A percentile compares a stretch with the other conserved stretches of the same genome.
These are phyloP conservation scores for Andrographis paniculata DNA, from an alignment of 305 asterid genomes.

Conservation along the genomic window DNA sequence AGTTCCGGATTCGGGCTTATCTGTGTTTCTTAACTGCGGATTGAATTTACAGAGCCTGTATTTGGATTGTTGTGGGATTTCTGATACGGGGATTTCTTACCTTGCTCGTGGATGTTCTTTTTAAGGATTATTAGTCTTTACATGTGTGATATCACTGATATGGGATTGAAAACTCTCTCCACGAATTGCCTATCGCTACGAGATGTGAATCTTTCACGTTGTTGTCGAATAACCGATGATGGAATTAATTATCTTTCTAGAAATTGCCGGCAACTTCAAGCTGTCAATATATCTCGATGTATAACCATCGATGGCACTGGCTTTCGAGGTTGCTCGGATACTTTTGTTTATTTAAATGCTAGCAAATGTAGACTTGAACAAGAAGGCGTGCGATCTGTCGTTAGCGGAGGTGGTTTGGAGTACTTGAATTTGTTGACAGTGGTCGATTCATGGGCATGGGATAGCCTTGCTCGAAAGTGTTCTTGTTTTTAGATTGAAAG, in stretches of 20 bases:
- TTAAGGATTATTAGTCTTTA: slow-evolving; percentile 53
- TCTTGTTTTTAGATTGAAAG: slow-evolving; percentile 31
- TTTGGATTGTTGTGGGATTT: slow-evolving; percentile 55
- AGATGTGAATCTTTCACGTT: slow-evolving; percentile 55
- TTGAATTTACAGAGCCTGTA: slow-evolving; percentile 30
- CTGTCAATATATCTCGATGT: slow-evolving; percentile 51
- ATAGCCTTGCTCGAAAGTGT: slow-evolving; percentile 26
- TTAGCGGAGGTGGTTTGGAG: slow-evolving; percentile 77
- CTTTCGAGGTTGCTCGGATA: slow-evolving; percentile 48
- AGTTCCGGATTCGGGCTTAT: slow-evolving; percentile 52
- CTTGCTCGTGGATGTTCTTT: slow-evolving; percentile 51
- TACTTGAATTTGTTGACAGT: slow-evolving; percentile 45
- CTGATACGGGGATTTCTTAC: slow-evolving; percentile 42
- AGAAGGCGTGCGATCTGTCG: slow-evolving; percentile 41
- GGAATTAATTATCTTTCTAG: slow-evolving; percentile 41
- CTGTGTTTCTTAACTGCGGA: slow-evolving; percentile 33
- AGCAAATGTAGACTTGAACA: slow-evolving; percentile 51
- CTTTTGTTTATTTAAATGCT: slow-evolving; percentile 43
- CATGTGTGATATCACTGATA: slow-evolving; percentile 55
- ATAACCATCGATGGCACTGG: slow-evolving; percentile 45
- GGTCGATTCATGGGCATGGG: slow-evolving; percentile 45
- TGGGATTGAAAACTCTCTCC: slow-evolving; percentile 44
- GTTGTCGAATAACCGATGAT: slow-evolving; percentile 41
- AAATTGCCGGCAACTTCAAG: slow-evolving; percentile 41
- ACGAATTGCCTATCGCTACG: slow-evolving; percentile 33